phyloP scores from a whole-genome alignment of 352 stramenopile genomes.

The Phytophthora niederhauseri region DNA sequence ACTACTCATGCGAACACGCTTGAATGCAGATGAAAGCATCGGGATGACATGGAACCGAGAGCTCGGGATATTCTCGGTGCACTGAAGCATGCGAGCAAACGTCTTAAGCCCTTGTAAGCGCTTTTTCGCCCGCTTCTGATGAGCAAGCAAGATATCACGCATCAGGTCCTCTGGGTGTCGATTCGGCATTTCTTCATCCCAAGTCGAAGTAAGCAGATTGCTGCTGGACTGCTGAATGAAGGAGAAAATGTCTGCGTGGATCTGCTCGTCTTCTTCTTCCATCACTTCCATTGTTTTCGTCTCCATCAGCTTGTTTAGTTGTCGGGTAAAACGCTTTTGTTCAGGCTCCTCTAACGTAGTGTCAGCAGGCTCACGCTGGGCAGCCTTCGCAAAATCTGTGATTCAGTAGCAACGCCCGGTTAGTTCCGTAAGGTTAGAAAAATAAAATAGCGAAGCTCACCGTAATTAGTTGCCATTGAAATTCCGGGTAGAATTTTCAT shows the following conservation, averaged over 20 bases:
- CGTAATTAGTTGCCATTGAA: slow-evolving; percentile 57
- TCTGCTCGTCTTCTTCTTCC: slow-evolving; percentile 86
- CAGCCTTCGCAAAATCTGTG: slow-evolving; percentile 47
- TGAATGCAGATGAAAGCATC: slow-evolving; percentile 78
- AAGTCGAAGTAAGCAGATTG: slow-evolving; percentile 14
- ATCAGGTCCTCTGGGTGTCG: slow-evolving; percentile 54
- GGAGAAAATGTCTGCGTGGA: slow-evolving; percentile 81
- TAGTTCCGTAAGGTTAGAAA: not conserved
- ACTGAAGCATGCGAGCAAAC: slow-evolving; percentile 62
- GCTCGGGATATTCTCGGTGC: slow-evolving; percentile 57
- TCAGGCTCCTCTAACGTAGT: slow-evolving; percentile 18
- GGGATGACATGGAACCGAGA: slow-evolving; percentile 78
- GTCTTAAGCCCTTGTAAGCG: slow-evolving; percentile 71
- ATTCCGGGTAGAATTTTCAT: slow-evolving; percentile 81
- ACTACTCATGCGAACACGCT: slow-evolving; percentile 35
- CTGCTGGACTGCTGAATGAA: slow-evolving; percentile 72
- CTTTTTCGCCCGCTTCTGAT: slow-evolving; percentile 53
- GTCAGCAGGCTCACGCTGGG: slow-evolving; percentile 7
- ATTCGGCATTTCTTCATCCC: not conserved
- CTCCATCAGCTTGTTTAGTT: slow-evolving; percentile 75
- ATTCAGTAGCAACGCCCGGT: not conserved
- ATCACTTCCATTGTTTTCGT: slow-evolving; percentile 76
- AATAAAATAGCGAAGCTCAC: slow-evolving; percentile 31
- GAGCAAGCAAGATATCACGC: slow-evolving; percentile 48
- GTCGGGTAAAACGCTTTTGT: slow-evolving; percentile 50